phyloP scores from a whole-genome alignment of 2,329 filamentous ascomycete species.

The Plectosphaerella sp. region DNA sequence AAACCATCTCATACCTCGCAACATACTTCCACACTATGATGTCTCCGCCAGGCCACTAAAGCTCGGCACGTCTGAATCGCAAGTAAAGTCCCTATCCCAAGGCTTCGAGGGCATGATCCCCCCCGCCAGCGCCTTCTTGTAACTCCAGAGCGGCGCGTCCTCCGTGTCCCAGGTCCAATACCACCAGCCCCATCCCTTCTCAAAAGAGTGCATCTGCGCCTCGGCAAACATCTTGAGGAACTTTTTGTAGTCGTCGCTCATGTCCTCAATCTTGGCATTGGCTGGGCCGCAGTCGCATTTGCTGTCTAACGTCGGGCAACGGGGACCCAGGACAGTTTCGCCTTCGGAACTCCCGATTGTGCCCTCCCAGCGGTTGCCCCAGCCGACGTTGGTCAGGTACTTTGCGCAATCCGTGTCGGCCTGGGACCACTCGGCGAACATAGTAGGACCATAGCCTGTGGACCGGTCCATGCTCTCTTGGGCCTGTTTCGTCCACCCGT shows the following conservation, averaged over 20 bases:
- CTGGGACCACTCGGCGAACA: constrained; percentile 96
- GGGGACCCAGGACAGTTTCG: constrained; percentile 61
- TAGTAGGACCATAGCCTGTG: constrained; percentile 85
- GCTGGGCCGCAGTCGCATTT: constrained; percentile 71
- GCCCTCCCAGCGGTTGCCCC: constrained; percentile 88
- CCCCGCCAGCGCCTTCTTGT: constrained; percentile 70
- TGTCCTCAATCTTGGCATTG: constrained; percentile 67
- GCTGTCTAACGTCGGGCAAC: constrained; percentile 64
- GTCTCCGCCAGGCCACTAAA: constrained; percentile 49
- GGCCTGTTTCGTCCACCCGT: constrained; percentile 80
- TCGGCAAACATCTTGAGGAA: constrained; percentile 89
- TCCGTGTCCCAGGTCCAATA: constrained; percentile 99
- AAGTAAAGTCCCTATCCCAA: constrained; percentile 67
- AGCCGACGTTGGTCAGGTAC: constrained; percentile 84
- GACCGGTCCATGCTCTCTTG: constrained; percentile 64
- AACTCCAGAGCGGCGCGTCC: constrained; percentile 83
- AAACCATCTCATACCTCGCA: neutral
- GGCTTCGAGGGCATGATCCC: constrained; percentile 77
- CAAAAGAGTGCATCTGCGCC: constrained; percentile 93
- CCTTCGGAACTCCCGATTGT: constrained; percentile 63
- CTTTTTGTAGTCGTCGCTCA: constrained; percentile 71
- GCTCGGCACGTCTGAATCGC: constrained; percentile 50
- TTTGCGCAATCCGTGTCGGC: constrained; percentile 91
- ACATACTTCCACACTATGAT: neutral
- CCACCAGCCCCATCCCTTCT: constrained; percentile 94